A percentile compares a stretch with the other conserved stretches of the same genome.
Conservation (phyloP, 2,329 filamentous ascomycete species). For the Chaetomium sp. region DNA sequence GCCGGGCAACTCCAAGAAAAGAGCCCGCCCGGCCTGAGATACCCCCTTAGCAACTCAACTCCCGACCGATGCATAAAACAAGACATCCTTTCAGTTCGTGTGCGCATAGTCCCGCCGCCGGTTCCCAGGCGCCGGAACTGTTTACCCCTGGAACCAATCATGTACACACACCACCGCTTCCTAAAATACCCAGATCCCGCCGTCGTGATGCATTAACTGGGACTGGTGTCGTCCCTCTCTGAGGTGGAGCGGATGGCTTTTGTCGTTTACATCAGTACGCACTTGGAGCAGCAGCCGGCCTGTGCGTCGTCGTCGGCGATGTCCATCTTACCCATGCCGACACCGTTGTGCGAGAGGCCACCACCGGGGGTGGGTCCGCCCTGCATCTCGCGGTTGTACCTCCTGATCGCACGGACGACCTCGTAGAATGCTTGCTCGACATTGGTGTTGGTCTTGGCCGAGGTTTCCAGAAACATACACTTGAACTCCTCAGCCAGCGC, state of each 20-base stretch:
- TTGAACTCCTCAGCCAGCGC: conserved; percentile 77
- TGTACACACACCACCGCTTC: conserved; percentile 3
- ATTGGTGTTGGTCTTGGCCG: conserved; percentile 95
- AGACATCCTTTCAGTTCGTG: neutral
- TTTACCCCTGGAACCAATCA: neutral
- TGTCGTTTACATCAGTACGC: conserved; percentile 72
- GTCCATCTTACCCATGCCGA: conserved; percentile 68
- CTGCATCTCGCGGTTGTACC: conserved; percentile 98
- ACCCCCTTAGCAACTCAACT: conserved; percentile 1
- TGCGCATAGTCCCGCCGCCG: neutral
- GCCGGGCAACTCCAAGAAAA: no score
- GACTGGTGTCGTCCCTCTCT: no score
- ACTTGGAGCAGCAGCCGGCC: conserved; percentile 77
- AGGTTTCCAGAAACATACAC: conserved; percentile 99
- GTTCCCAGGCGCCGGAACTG: neutral
- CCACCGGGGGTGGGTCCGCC: conserved; percentile 70
- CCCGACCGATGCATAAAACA: conserved; percentile 4
- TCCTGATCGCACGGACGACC: conserved; percentile 93
- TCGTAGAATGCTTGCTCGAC: conserved; percentile 99
- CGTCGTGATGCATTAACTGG: neutral
- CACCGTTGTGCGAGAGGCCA: conserved; percentile 54
- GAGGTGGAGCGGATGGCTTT: neutral
- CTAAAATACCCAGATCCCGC: neutral
- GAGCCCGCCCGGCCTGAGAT: neutral
- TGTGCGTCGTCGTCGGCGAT: conserved; percentile 63